phyloP scores from a whole-genome alignment of 163 green algal genomes.

The Trebouxia gelatinosa region DNA sequence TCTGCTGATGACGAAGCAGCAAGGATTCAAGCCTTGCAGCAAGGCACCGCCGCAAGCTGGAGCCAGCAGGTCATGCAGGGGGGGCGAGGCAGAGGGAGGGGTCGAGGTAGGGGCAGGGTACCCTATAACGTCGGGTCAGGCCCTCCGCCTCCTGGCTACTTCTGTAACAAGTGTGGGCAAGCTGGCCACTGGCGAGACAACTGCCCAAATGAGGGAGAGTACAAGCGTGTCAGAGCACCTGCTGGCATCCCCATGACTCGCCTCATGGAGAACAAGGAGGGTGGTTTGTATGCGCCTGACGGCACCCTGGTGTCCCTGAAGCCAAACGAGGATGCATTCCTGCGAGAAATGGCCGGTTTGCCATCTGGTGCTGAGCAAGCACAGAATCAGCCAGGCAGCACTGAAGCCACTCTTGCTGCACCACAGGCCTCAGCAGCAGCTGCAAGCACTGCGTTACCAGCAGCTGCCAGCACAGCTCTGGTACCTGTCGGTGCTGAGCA shows the following conservation, averaged over 20 bases:
- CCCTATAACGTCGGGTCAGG: background rate
- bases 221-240: conserved; percentile 70
- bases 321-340: conserved; percentile 67
- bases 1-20: background rate
- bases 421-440: conserved; percentile 20
- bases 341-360: conserved; percentile 66
- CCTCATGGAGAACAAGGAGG: conserved; percentile 61
- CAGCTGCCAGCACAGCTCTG: background rate
- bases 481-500: no score
- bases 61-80: conserved; percentile 23
- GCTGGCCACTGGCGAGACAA: conserved; percentile 71
- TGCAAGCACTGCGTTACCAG: no score
- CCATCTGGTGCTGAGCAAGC: conserved; percentile 30
- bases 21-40: conserved; percentile 7
- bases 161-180: conserved; percentile 68
- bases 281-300: conserved; percentile 78
- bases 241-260: conserved; percentile 84
- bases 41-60: conserved; percentile 20
- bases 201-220: conserved; percentile 80
- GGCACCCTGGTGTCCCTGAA: conserved; percentile 69
- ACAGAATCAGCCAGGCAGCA: conserved; percentile 13
- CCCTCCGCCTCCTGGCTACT: conserved; percentile 48
- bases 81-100: background rate
- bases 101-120: conserved; percentile 1
- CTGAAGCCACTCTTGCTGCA: conserved; percentile 25